Conservation (phyloP, 148 eudicot genomes). For the Rheum nobile region DNA sequence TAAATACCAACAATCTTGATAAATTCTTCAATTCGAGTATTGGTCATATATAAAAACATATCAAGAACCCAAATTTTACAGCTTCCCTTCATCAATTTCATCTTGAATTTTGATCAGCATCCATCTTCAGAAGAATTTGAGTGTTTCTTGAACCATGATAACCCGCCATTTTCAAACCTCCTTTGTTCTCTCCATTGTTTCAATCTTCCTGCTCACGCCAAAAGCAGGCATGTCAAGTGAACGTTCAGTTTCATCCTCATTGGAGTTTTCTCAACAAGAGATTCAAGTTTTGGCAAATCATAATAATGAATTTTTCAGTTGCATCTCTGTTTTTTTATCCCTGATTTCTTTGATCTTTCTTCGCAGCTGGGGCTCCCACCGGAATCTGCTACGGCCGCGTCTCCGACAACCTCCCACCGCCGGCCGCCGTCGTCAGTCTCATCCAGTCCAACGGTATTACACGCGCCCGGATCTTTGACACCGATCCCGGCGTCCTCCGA, state of each 20-base stretch:
- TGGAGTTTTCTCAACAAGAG: neutral
- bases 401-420: conserved; percentile 61
- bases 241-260: neutral
- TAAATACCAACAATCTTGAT: neutral
- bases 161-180: conserved; percentile 1
- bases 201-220: conserved; percentile 9
- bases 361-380: conserved; percentile 39
- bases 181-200: neutral
- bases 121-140: neutral
- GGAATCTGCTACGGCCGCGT: conserved; percentile 81
- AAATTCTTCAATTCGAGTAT: too few species aligned
- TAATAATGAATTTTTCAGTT: neutral
- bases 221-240: conserved; percentile 12
- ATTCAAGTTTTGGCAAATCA: neutral
- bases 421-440: conserved; percentile 27
- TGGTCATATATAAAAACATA: too few species aligned
- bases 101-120: neutral
- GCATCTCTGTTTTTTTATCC: neutral
- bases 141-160: conserved; percentile 4
- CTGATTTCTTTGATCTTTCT: neutral
- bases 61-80: neutral
- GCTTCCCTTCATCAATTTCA: neutral
- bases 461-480: conserved; percentile 45
- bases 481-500: conserved; percentile 39
- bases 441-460: conserved; percentile 37